These are phyloP conservation scores for Fusarium veterinarium DNA, from an alignment of 2,329 filamentous ascomycete genomes.

Conservation along the genomic window DNA sequence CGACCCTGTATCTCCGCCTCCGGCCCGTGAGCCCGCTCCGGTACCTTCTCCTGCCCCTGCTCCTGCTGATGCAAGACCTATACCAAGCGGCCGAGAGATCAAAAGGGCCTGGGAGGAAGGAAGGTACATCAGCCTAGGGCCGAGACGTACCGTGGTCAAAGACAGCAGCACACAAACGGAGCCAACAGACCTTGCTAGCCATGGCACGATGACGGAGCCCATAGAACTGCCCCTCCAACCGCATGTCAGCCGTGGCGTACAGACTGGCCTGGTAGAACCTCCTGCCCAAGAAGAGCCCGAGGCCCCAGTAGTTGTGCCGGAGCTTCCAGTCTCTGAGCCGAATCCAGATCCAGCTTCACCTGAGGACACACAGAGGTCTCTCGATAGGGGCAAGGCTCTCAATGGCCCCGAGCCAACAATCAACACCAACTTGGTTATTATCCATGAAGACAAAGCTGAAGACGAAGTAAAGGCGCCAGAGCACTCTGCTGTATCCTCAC, in stretches of 20 bases:
- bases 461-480: background rate
- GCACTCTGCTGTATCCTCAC: background rate
- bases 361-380: background rate
- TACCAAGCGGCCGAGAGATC: background rate
- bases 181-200: background rate
- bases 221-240: background rate
- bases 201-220: background rate
- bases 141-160: background rate
- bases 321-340: background rate
- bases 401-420: background rate
- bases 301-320: background rate
- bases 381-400: background rate
- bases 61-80: background rate
- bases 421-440: background rate
- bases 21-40: background rate
- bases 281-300: background rate
- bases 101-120: background rate
- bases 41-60: background rate
- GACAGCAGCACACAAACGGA: conserved; percentile 12
- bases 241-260: background rate
- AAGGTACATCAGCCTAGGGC: background rate
- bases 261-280: conserved; percentile 1
- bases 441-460: background rate
- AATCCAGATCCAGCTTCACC: background rate
- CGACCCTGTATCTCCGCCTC: background rate